Evolutionary conservation across 768 basidiomycete genomes (phyloP), one percentile per base, ranked within the genome.

Genomic region (Suillus fuscotomentosus): DNA sequence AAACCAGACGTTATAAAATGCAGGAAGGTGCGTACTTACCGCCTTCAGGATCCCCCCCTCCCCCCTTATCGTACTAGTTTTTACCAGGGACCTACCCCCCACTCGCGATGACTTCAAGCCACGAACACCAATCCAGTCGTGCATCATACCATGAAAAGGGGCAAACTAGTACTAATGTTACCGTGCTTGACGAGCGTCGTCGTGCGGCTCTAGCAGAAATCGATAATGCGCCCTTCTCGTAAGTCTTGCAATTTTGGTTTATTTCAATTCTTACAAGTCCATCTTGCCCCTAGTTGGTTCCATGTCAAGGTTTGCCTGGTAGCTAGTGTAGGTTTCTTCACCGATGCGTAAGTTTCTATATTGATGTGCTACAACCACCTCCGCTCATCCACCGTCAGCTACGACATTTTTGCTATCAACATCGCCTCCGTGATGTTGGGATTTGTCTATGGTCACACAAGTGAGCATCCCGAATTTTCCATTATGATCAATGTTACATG

Each of bases 351-450:
- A 69, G 84, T 76, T 0, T 7, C 51, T 20, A 22, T 62, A 48
- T 48, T 15, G 5, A 39, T 13, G 42, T 55, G 38, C 48, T 10
- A 14, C 0, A 24, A 48, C 14, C 31, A 64, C 38, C 8, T 38
- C 20, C 4, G 9, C 20, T 53, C 34, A 43, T 38, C 13, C 10
- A 3, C n/a, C 5, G 7, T 11, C 6, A 76, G 75, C 36, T 92
- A 92, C 70, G 93, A 94, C 66, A 89, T 96, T 65, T 97, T 95
- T 70, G 91, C 92, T 7, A 96, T 96, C 78, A 93, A 89, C 75
- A 91, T 96, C 56, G 93, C 86, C 1, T 86, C 90, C 0, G 81
- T 81, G 0, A 95, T 96, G 92, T 77, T 97, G 62, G 92, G 89
- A 31, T 92, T 88, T 70, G 88, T 95, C 63, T 95, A 95, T 60